Base-by-base conservation (phyloP, 345 rosid genomes). In the Hibiscus trionum region DNA sequence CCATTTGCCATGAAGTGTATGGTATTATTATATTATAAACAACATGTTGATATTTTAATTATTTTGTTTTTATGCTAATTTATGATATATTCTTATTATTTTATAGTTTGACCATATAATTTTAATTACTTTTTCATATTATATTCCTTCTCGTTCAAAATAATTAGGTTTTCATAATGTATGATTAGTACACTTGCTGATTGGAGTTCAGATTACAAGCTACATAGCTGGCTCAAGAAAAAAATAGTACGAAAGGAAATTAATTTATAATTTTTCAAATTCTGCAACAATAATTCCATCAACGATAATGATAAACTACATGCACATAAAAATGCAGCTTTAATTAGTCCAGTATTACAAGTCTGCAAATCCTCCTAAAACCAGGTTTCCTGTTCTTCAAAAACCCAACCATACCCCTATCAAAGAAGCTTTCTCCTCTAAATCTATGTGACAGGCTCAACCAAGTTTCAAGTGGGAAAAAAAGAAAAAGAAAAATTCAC, bases 271-370 rank as follows among this genome's bases (percentile, higher is more conserved):
- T 46, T 47, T 47, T 37, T 60, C n/a, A 39, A n/a, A 49, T 66
- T 59, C 61, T 55, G 21, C 72, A 46, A 47, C 15, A 33, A 72
- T 31, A 49, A 66, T 24, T 26, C 44, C 75, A 61, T 72, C 68
- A 61, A 72, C 61, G 50, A 62, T 62, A n/a, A 61, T 19, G 50
- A 61, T 72, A 33, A 62, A 11, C 62, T 1, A 11, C 16, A 26
- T 26, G 35, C 33, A 58, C 4, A 24, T 12, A 61, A 47, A 58
- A 56, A 46, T 31, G 44, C 46, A 7, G 9, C 47, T 56, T 56
- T 8, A 56, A 17, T 14, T 15, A 65, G 15, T 24, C 53, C 35
- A 21, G 16, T 72, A 58, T n/a, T 52, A 71, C 60, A 64, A 21
- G 53, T 70, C 55, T 57, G 61, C 72, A 71, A 21, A 59, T 31